Conservation (phyloP, 805 yeast species). For the Spathaspora arborariae region DNA sequence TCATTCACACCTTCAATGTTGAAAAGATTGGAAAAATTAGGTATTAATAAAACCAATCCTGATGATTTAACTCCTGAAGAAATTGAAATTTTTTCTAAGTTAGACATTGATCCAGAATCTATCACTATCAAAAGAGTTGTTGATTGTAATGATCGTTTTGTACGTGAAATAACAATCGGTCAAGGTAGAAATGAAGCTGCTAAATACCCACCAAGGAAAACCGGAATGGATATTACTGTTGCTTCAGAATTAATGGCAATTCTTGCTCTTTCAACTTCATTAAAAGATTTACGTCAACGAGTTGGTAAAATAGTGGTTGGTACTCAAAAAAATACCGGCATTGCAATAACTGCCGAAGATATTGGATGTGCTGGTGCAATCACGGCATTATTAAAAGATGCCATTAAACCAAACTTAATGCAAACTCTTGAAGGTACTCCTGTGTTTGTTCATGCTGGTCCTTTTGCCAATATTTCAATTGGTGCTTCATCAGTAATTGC, state of each 20-base stretch:
- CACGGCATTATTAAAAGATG: slow-evolving; percentile 91
- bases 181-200: slow-evolving; percentile 80
- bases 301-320: slow-evolving; percentile 91
- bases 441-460: slow-evolving; percentile 96
- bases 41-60: slow-evolving; percentile 78
- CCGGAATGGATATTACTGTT: slow-evolving; percentile 95
- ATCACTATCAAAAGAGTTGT: slow-evolving; percentile 92
- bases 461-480: slow-evolving; percentile 94
- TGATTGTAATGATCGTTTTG: slow-evolving; percentile 88
- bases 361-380: slow-evolving; percentile 94
- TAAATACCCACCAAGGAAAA: slow-evolving; percentile 75
- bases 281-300: slow-evolving; percentile 81
- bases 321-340: slow-evolving; percentile 60
- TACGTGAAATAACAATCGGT: slow-evolving; percentile 86
- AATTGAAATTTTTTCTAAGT: slow-evolving; percentile 67
- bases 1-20: slow-evolving; percentile 76
- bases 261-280: slow-evolving; percentile 73
- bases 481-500: slow-evolving; percentile 96
- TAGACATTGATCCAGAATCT: slow-evolving; percentile 85
- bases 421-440: slow-evolving; percentile 98
- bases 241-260: slow-evolving; percentile 97
- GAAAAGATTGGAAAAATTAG: slow-evolving; percentile 71
- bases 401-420: slow-evolving; percentile 94
- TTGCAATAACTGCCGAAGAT: slow-evolving; percentile 90
- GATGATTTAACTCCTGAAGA: slow-evolving; percentile 78